phyloP scores from a whole-genome alignment of 106 monocot species.

The Xerophyta viscosa region DNA sequence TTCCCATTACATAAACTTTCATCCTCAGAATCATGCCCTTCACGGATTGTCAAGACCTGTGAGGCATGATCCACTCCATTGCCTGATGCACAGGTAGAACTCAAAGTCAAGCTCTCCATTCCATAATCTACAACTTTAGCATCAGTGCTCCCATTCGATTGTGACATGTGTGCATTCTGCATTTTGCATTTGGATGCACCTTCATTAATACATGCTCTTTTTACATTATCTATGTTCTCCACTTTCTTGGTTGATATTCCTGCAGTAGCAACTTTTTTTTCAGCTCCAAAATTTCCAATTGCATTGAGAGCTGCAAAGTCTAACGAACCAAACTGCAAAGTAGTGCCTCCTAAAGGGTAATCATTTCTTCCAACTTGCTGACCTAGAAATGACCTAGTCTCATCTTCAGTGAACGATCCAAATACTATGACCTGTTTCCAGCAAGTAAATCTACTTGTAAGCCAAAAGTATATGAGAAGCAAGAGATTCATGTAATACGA shows the following conservation, averaged over 20 bases:
- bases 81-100: constrained; percentile 1
- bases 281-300: constrained; percentile 14
- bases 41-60: not conserved
- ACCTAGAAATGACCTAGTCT: constrained; percentile 39
- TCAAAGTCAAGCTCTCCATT: constrained; percentile 9
- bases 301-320: constrained; percentile 30
- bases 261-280: constrained; percentile 3
- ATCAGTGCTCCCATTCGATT: constrained; percentile 27
- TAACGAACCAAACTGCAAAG: constrained; percentile 76
- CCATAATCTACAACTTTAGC: constrained; percentile 5
- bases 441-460: not conserved
- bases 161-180: constrained; percentile 2
- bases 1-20: not conserved
- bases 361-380: constrained; percentile 16
- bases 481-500: no score
- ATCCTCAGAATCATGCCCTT: constrained; percentile 8
- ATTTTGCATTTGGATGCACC: constrained; percentile 5
- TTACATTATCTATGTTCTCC: constrained; percentile 3
- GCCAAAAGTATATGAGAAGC: not conserved
- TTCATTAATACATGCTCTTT: constrained; percentile 6
- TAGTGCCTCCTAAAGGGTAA: constrained; percentile 10
- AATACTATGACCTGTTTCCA: constrained; percentile 58
- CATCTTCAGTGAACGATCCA: constrained; percentile 86
- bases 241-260: constrained; percentile 2
- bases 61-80: not conserved